phyloP scores from a whole-genome alignment of 2,329 filamentous ascomycete species.

The Furcasterigmium sp. region DNA sequence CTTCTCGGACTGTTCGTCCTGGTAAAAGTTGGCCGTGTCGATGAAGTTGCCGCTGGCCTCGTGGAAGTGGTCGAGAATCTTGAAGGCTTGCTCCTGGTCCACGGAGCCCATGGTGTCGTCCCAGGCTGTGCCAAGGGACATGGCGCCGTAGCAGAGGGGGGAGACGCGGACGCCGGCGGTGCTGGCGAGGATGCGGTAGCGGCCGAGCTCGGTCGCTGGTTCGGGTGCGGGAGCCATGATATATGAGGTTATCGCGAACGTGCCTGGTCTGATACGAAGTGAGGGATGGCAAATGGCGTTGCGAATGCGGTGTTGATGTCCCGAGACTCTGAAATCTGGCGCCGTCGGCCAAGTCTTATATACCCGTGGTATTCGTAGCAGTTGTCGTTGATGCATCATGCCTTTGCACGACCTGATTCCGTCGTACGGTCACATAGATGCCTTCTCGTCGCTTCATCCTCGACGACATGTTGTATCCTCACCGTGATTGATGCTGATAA shows the following conservation, averaged over 20 bases:
- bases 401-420: too few species aligned
- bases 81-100: slow-evolving; percentile 48
- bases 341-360: too few species aligned
- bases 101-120: slow-evolving; percentile 42
- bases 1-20: slow-evolving; percentile 49
- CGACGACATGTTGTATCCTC: too few species aligned
- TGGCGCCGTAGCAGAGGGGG: slow-evolving; percentile 46
- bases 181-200: slow-evolving; percentile 45
- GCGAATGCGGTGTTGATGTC: too few species aligned
- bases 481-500: too few species aligned
- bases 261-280: neutral
- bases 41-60: slow-evolving; percentile 62
- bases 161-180: slow-evolving; percentile 46
- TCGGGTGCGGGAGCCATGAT: slow-evolving; percentile 18
- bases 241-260: neutral
- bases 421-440: too few species aligned
- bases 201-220: slow-evolving; percentile 44
- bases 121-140: slow-evolving; percentile 46
- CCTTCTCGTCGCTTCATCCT: too few species aligned
- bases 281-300: neutral
- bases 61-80: slow-evolving; percentile 52
- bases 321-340: too few species aligned
- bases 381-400: too few species aligned
- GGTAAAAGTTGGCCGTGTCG: slow-evolving; percentile 57
- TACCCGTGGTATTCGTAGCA: too few species aligned